These are phyloP conservation scores for Trichophyton equinum DNA, from an alignment of 2,329 filamentous ascomycete genomes.

Conservation along the genomic window DNA sequence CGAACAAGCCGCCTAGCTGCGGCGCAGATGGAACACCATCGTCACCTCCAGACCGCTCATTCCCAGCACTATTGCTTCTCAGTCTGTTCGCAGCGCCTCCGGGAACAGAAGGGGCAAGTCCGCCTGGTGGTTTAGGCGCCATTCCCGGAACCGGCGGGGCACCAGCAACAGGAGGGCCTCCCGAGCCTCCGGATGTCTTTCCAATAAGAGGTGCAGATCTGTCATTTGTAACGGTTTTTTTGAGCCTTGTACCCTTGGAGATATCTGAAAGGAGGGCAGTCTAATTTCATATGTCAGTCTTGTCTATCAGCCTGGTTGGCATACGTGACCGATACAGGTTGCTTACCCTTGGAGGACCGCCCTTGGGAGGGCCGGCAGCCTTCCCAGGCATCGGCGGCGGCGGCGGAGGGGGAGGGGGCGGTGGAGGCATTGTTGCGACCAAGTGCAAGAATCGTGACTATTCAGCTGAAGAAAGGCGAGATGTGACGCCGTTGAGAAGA, in stretches of 20 bases:
- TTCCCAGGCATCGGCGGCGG: conserved; percentile 50
- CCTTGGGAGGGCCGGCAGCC: conserved; percentile 42
- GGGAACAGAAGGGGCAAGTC: conserved; percentile 60
- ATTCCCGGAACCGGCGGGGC: conserved; percentile 70
- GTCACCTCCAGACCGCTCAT: conserved; percentile 27
- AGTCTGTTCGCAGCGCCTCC: conserved; percentile 45
- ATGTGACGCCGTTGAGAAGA: background rate
- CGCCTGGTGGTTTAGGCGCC: conserved; percentile 43
- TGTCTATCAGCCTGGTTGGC: too few relatives aligned
- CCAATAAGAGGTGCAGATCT: conserved; percentile 66
- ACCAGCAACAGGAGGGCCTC: conserved; percentile 53
- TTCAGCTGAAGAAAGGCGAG: conserved; percentile 2
- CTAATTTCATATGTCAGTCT: conserved; percentile 35
- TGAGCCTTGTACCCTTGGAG: conserved; percentile 62
- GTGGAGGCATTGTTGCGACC: conserved; percentile 32
- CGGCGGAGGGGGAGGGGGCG: conserved; percentile 43
- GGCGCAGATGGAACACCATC: conserved; percentile 49
- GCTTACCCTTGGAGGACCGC: conserved; percentile 29
- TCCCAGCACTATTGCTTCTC: conserved; percentile 64
- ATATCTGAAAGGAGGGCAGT: conserved; percentile 82
- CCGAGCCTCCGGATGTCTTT: conserved; percentile 43
- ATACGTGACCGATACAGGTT: too few relatives aligned
- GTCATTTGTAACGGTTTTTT: conserved; percentile 83
- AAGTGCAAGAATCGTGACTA: background rate
- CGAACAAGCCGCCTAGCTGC: conserved; percentile 78